These are phyloP conservation scores for Plectosphaerella sp. DNA, from an alignment of 2,329 filamentous ascomycete genomes.

Conservation along the genomic window DNA sequence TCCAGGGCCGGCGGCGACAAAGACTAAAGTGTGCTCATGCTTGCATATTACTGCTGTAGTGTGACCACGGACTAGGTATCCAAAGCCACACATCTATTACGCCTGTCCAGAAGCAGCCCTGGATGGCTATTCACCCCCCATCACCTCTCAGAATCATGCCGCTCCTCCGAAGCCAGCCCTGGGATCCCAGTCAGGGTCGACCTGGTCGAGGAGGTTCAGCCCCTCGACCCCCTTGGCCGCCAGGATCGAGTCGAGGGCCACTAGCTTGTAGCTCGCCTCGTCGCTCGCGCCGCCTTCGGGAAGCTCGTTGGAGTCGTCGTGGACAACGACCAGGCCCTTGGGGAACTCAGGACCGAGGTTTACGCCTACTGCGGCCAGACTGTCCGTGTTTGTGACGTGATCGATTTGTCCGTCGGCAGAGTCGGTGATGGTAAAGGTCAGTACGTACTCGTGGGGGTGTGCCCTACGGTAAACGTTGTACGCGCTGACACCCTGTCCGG, in stretches of 20 bases:
- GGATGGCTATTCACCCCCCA: too few relatives aligned
- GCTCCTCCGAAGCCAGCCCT: conserved; percentile 11
- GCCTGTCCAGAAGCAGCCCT: too few relatives aligned
- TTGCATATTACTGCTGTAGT: too few relatives aligned
- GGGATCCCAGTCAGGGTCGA: conserved; percentile 35
- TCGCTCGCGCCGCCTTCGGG: conserved; percentile 37
- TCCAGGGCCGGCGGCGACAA: too few relatives aligned
- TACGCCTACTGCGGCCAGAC: conserved; percentile 40
- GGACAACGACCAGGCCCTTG: conserved; percentile 41
- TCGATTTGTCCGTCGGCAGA: conserved; percentile 38
- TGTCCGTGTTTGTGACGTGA: conserved; percentile 49
- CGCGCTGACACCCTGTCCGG: conserved; percentile 47
- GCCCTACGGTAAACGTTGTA: conserved; percentile 47
- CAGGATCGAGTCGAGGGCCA: conserved; percentile 35
- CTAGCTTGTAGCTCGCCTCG: conserved; percentile 46
- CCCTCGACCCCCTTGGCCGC: conserved; percentile 18
- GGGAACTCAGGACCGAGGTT: conserved; percentile 36
- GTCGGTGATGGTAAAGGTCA: conserved; percentile 41
- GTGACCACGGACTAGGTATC: too few relatives aligned
- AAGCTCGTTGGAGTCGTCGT: conserved; percentile 50
- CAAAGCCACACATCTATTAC: too few relatives aligned
- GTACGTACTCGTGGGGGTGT: conserved; percentile 42
- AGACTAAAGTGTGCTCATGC: too few relatives aligned
- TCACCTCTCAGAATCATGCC: neutral
- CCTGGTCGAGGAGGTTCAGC: conserved; percentile 25